These are phyloP conservation scores for Mimosa pudica DNA, from an alignment of 306 rosid genomes.

Conservation along the genomic window DNA sequence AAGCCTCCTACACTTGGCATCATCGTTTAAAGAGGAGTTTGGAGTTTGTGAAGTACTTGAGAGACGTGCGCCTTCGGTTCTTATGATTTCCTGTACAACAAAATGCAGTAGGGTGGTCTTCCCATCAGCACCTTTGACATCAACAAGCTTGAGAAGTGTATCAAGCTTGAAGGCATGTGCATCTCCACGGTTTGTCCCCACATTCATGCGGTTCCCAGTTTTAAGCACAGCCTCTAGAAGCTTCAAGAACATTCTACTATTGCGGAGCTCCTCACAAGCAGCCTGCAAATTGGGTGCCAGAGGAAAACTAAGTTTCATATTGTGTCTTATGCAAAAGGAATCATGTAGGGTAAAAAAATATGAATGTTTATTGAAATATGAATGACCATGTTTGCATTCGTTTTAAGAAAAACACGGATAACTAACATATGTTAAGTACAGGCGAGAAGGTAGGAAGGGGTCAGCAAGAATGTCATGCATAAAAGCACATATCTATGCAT, in stretches of 20 bases:
- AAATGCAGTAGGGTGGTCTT: conserved; percentile 92
- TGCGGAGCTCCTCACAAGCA: conserved; percentile 85
- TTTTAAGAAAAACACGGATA: background rate
- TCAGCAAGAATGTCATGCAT: background rate
- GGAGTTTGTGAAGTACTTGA: conserved; percentile 46
- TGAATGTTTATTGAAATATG: background rate
- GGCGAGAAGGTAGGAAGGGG: background rate
- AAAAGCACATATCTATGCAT: background rate
- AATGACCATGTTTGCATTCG: background rate
- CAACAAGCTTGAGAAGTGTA: conserved; percentile 90
- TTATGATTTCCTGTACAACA: conserved; percentile 88
- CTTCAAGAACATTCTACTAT: conserved; percentile 89
- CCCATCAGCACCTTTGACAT: conserved; percentile 89
- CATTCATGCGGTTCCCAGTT: conserved; percentile 97
- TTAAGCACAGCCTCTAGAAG: conserved; percentile 93
- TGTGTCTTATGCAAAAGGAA: background rate
- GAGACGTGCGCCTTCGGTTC: conserved; percentile 84
- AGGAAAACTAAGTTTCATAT: conserved; percentile 1
- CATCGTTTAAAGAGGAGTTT: conserved; percentile 57
- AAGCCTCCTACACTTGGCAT: conserved; percentile 71
- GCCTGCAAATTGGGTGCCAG: conserved; percentile 43
- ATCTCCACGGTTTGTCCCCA: conserved; percentile 95
- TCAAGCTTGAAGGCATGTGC: conserved; percentile 98
- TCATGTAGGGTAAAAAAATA: background rate
- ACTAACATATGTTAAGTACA: background rate